phyloP scores from a whole-genome alignment of 2,329 filamentous ascomycete species.

The Aureobasidium zeae region DNA sequence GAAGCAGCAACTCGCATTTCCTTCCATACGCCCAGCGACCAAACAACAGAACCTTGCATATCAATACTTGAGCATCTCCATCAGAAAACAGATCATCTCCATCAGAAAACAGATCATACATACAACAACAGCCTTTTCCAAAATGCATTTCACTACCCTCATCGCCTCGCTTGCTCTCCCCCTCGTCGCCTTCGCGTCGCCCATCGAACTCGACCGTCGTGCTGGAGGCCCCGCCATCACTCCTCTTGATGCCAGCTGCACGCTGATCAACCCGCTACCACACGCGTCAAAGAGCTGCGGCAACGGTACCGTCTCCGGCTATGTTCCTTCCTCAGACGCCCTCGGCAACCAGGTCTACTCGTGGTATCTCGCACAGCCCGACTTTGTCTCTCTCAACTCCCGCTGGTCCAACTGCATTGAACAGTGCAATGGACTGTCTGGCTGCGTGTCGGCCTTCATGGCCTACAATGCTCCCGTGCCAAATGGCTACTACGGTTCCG shows the following conservation, averaged over 20 bases:
- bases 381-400: slow-evolving; percentile 14
- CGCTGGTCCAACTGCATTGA: slow-evolving; percentile 29
- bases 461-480: slow-evolving; percentile 31
- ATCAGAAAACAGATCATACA: too few relatives aligned
- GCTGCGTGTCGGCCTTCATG: slow-evolving; percentile 31
- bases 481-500: slow-evolving; percentile 26
- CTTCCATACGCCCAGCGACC: too few relatives aligned
- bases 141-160: slow-evolving; percentile 14
- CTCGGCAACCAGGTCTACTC: slow-evolving; percentile 25
- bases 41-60: too few relatives aligned
- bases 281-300: slow-evolving; percentile 8
- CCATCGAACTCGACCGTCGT: slow-evolving; percentile 18
- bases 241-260: slow-evolving; percentile 31
- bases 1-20: too few relatives aligned
- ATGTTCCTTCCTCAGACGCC: slow-evolving; percentile 23
- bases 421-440: slow-evolving; percentile 33
- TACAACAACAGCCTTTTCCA: too few relatives aligned
- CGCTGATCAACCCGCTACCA: slow-evolving; percentile 26
- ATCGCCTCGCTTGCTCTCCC: slow-evolving; percentile 6
- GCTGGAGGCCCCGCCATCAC: slow-evolving; percentile 29
- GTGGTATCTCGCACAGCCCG: slow-evolving; percentile 28
- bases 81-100: not conserved
- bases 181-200: slow-evolving; percentile 10
- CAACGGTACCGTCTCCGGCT: slow-evolving; percentile 19
- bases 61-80: too few relatives aligned